These are phyloP conservation scores for Oryza longistaminata DNA, from an alignment of 176 grass and related monocot species.

Conservation along the genomic window DNA sequence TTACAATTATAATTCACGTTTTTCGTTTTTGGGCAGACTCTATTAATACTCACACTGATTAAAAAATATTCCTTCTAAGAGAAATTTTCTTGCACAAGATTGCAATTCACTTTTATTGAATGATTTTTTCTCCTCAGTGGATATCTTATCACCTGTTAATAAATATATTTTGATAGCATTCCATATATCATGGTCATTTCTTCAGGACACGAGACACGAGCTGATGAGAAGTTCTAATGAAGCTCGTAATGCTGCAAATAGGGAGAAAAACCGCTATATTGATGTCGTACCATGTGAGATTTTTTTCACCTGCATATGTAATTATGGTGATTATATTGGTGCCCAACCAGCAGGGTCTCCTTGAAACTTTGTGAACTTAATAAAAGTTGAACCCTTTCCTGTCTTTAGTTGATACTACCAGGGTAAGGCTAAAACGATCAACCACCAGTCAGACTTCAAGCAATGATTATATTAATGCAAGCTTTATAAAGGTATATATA, in stretches of 20 bases:
- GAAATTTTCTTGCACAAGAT: slow-evolving; percentile 1
- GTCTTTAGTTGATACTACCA: slow-evolving; percentile 67
- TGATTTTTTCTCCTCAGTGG: neutral
- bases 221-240: slow-evolving; percentile 31
- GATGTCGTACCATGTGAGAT: slow-evolving; percentile 86
- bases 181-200: slow-evolving; percentile 18
- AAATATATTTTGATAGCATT: neutral
- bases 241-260: slow-evolving; percentile 61
- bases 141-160: neutral
- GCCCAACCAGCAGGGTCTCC: neutral
- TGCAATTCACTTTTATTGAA: slow-evolving; percentile 17
- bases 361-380: slow-evolving; percentile 16
- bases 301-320: slow-evolving; percentile 11
- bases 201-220: slow-evolving; percentile 34
- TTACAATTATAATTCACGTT: neutral
- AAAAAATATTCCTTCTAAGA: neutral
- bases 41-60: neutral
- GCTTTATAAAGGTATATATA: slow-evolving; percentile 65
- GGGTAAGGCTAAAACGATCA: slow-evolving; percentile 55
- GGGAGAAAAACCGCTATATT: slow-evolving; percentile 77
- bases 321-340: neutral
- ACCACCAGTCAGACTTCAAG: slow-evolving; percentile 26
- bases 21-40: neutral
- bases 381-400: slow-evolving; percentile 9
- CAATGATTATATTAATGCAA: slow-evolving; percentile 85